Evolutionary conservation across 306 rosid species (phyloP), one percentile per base, ranked within the genome.

Genomic region (Citrullus mucosospermus): DNA sequence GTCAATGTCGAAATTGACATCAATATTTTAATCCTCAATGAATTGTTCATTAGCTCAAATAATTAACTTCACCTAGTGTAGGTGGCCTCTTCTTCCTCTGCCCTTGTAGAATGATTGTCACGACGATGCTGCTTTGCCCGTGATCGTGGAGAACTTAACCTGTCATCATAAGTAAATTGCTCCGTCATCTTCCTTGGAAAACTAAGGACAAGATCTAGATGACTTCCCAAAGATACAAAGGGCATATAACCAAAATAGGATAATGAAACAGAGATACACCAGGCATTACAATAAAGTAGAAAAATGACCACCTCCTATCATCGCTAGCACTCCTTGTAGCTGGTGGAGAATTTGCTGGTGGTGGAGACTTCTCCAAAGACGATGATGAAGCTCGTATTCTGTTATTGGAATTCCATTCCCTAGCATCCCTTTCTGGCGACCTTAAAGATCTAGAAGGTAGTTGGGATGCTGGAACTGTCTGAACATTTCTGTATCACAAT

Each of bases 231-330:
- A 79, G 78, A 50, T 51, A n/a, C 67, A 53, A 34, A 77, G 38
- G 58, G 75, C 72, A 75, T 56, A 41, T 17, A 68, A 80, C 32
- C 50, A 22, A 51, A 15, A 71, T 8, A 28, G 55, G 25, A 38
- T 44, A 39, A 25, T 80, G 3, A 53, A 16, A 30, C 13, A 55
- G 10, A 72, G 39, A 81, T 44, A 14, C 76, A 82, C 17, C 10
- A 25, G 32, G 57, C 50, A 2, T 75, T 34, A 46, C 44, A 17
- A 77, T 59, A 61, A 50, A 59, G 17, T 6, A 46, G 9, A 78
- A 16, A 78, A 78, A 82, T 65, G 61, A 76, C 56, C 84, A 90
- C 98, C 93, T 90, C 82, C 87, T 82, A 74, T 86, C 88, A 76
- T 78, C 91, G 69, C 83, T 83, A 69, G 70, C 59, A 76, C 84